A percentile compares a stretch with the other conserved stretches of the same genome.
Evolutionary conservation across 257 asterid species (phyloP).

Genomic region (Solanum bulbocastanum): DNA sequence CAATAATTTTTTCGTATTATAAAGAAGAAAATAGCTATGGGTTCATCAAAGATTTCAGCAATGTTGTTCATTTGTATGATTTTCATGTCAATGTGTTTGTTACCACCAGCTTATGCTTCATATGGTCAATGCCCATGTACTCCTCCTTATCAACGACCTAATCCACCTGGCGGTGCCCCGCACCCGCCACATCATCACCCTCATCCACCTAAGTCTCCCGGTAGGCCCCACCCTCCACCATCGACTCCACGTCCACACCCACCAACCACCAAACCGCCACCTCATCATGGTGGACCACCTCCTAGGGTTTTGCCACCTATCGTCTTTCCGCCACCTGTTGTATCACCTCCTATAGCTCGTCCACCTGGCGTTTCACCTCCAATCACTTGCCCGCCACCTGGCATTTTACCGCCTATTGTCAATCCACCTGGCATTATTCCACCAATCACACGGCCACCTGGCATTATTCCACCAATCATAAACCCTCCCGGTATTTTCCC

Average conservation of each 20-base stretch:
- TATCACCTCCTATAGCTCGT: not conserved
- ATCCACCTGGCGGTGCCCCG: conserved; percentile 28
- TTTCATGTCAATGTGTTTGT: conserved; percentile 37
- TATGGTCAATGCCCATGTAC: conserved; percentile 32
- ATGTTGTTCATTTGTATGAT: conserved; percentile 40
- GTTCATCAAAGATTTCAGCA: conserved; percentile 30
- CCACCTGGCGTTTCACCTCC: conserved; percentile 25
- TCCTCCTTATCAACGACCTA: conserved; percentile 36
- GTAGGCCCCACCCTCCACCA: conserved; percentile 34
- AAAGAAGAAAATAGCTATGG: conserved; percentile 16
- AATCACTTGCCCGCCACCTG: conserved; percentile 18
- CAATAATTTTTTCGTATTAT: not conserved
- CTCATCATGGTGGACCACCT: not conserved
- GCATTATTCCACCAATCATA: conserved; percentile 19
- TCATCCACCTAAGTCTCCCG: conserved; percentile 8
- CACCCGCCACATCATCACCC: conserved; percentile 24
- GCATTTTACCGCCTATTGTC: conserved; percentile 20
- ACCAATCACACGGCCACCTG: conserved; percentile 28
- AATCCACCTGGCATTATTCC: conserved; percentile 23
- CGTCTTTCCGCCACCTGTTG: not conserved
- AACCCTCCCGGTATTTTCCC: conserved; percentile 24
- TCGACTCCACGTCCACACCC: not conserved
- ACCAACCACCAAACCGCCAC: conserved; percentile 9
- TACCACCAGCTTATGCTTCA: conserved; percentile 43
- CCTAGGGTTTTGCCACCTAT: conserved; percentile 20